These are phyloP conservation scores for Emericellopsis terricola DNA, from an alignment of 495 filamentous ascomycete genomes.

Conservation along the genomic window DNA sequence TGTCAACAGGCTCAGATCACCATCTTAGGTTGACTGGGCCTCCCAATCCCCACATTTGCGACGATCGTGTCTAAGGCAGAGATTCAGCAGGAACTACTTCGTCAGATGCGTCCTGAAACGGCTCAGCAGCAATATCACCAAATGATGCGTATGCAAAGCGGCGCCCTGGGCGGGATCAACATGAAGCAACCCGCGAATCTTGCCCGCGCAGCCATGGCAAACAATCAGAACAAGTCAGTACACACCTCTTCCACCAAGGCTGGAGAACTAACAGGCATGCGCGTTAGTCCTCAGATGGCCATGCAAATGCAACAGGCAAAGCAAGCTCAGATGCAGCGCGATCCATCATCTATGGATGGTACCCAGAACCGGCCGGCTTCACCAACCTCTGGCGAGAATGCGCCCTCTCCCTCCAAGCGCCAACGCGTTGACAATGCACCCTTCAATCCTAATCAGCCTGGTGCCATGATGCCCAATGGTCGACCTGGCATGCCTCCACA, in stretches of 20 bases:
- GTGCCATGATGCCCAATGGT: slow-evolving; percentile 56
- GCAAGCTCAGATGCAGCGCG: slow-evolving; percentile 62
- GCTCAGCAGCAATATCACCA: slow-evolving; percentile 25
- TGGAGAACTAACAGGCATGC: too few relatives aligned
- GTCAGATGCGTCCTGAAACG: slow-evolving; percentile 40
- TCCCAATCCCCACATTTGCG: slow-evolving; percentile 23
- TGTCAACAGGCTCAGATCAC: neutral
- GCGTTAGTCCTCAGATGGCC: slow-evolving; percentile 45
- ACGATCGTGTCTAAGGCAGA: slow-evolving; percentile 47
- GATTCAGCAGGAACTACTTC: slow-evolving; percentile 50
- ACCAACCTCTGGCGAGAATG: slow-evolving; percentile 67
- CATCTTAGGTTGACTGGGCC: slow-evolving; percentile 6
- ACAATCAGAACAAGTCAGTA: slow-evolving; percentile 53
- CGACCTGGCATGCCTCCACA: slow-evolving; percentile 53
- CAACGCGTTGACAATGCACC: slow-evolving; percentile 57
- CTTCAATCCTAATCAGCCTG: slow-evolving; percentile 48
- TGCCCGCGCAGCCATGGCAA: slow-evolving; percentile 58
- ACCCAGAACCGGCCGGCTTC: slow-evolving; percentile 66
- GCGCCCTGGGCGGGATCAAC: slow-evolving; percentile 22
- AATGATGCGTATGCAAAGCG: slow-evolving; percentile 40
- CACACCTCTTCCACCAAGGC: too few relatives aligned
- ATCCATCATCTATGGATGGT: slow-evolving; percentile 76
- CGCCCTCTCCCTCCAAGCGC: slow-evolving; percentile 81
- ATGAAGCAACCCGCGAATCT: slow-evolving; percentile 33
- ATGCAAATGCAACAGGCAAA: slow-evolving; percentile 42